A percentile compares a stretch with the other conserved stretches of the same genome.
Conservation (phyloP, 1,284 basidiomycete genomes). For the Tilletia horrida region DNA sequence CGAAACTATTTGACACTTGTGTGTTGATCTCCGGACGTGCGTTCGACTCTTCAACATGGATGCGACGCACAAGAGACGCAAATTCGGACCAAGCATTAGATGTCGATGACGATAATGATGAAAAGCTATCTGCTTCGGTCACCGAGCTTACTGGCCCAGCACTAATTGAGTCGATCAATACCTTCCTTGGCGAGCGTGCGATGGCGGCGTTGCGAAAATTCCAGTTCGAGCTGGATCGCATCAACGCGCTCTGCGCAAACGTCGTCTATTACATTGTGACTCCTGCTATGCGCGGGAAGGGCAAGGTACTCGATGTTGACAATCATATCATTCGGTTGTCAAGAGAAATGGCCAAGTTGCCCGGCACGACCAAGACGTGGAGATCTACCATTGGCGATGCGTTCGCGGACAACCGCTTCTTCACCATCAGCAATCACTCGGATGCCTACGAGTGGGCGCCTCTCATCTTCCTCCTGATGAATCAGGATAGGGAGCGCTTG, state of each 20-base stretch:
- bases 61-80: slow-evolving; percentile 60
- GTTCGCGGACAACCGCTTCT: slow-evolving; percentile 80
- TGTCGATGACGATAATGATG: slow-evolving; percentile 55
- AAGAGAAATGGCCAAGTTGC: slow-evolving; percentile 71
- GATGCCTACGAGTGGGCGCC: slow-evolving; percentile 69
- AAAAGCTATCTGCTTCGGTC: slow-evolving; percentile 58
- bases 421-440: slow-evolving; percentile 65
- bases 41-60: slow-evolving; percentile 75
- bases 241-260: slow-evolving; percentile 72
- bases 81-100: neutral
- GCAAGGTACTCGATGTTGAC: slow-evolving; percentile 57
- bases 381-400: slow-evolving; percentile 73
- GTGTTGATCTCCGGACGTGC: slow-evolving; percentile 71
- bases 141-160: neutral
- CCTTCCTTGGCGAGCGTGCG: slow-evolving; percentile 69
- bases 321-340: slow-evolving; percentile 64
- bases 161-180: slow-evolving; percentile 61
- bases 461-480: slow-evolving; percentile 75
- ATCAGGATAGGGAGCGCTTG: slow-evolving; percentile 81
- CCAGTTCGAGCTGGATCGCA: slow-evolving; percentile 79
- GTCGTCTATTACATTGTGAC: slow-evolving; percentile 80
- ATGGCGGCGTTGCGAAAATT: slow-evolving; percentile 77
- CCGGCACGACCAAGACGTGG: slow-evolving; percentile 80
- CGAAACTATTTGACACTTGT: slow-evolving; percentile 78
- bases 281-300: slow-evolving; percentile 68